Base-by-base conservation (phyloP, 2,329 filamentous ascomycete species). In the Xylaria hypoxylon region DNA sequence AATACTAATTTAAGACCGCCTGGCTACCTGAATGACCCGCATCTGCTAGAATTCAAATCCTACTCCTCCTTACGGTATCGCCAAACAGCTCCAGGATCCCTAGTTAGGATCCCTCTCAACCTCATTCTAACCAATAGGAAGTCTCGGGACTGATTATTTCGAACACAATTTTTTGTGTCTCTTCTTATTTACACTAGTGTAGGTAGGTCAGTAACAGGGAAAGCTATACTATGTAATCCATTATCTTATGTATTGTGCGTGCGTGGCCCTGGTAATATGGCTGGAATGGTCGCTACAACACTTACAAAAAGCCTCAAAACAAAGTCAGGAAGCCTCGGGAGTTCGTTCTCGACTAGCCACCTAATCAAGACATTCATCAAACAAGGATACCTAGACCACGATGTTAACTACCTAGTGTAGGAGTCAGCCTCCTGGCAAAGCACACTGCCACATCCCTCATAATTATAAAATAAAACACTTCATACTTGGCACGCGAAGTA, bases 41-140 rank as follows among this genome's bases (percentile, higher is more conserved):
- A 45, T 61, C 56, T 24, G 33, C 24, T 52, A 33, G 31, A 58
- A 52, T 62, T 59, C 47, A 59, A 62, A 66, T 66, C 53, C 59
- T 58, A 19, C 63, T 65, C 50, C 51, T 38, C 52, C 24, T 62
- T 59, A 44, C 22, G n/a, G 40, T 24, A 53, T 53, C 52, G 45
- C 44, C 15, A 22, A 61, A 42, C 13, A 17, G 22, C 31, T 22
- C 15, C 24, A n/a, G 31, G 22, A 52, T 31, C 38, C 59, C 64
- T 52, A 22, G 15, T 40, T 31, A 5, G 45, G 31, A 47, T 22
- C 33, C 38, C 38, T 53, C 55, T 28, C 31, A 40, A 52, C 52
- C 52, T 45, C 35, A 45, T 50, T 19, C 35, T 38, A 35, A 19
- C 40, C 28, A 64, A 59, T 62, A 51, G n/a, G 47, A 52, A n/a